phyloP scores from a whole-genome alignment of 805 yeast species.

The Ogataea corticis region DNA sequence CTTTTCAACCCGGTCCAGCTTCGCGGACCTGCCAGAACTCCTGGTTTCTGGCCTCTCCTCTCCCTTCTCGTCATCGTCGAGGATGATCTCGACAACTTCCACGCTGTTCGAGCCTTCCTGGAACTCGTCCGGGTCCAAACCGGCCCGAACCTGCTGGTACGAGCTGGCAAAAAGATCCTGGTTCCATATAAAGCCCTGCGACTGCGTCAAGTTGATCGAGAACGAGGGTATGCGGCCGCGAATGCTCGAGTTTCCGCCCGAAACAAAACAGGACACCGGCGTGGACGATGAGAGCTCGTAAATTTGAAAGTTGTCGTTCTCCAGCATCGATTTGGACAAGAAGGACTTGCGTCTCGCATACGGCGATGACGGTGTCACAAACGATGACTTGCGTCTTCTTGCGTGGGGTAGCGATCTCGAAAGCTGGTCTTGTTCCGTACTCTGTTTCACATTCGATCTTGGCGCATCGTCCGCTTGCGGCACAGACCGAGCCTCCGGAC shows the following conservation, averaged over 20 bases:
- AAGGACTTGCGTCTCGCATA: slow-evolving; percentile 58
- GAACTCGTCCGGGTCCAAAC: slow-evolving; percentile 26
- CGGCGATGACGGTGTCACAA: slow-evolving; percentile 46
- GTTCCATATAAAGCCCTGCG: slow-evolving; percentile 77
- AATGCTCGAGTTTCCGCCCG: slow-evolving; percentile 8
- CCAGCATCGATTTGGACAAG: slow-evolving; percentile 56
- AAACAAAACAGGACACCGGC: slow-evolving; percentile 11
- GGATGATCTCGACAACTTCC: slow-evolving; percentile 29
- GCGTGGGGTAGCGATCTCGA: slow-evolving; percentile 5
- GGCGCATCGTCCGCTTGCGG: too few relatives aligned
- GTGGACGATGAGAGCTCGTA: slow-evolving; percentile 44
- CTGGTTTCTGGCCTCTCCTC: slow-evolving; percentile 4
- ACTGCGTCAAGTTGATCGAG: slow-evolving; percentile 53
- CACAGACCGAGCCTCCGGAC: too few relatives aligned
- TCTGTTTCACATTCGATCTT: neutral
- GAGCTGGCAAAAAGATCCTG: slow-evolving; percentile 75
- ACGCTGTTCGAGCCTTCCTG: slow-evolving; percentile 22
- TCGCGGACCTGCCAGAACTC: neutral
- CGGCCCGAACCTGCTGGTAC: slow-evolving; percentile 56
- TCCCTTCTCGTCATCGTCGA: slow-evolving; percentile 19
- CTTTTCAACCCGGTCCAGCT: neutral
- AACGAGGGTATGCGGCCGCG: slow-evolving; percentile 33
- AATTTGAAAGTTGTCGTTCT: slow-evolving; percentile 53
- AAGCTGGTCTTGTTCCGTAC: slow-evolving; percentile 2
- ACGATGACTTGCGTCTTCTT: slow-evolving; percentile 32